These are phyloP conservation scores for Plasmodium chabaudi DNA, from an alignment of 169 alveolate genomes.

Conservation along the genomic window DNA sequence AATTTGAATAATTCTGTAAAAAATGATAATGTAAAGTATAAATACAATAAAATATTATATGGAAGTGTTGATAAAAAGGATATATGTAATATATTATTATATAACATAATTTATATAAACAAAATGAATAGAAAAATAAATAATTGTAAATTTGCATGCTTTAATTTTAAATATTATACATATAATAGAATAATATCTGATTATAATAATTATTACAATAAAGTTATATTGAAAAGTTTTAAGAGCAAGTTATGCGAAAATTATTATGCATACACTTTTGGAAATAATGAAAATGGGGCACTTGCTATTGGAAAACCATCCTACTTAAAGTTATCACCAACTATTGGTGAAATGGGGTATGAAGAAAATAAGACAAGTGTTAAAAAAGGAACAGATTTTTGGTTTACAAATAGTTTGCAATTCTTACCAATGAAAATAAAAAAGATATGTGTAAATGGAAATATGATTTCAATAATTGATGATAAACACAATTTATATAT, in stretches of 20 bases:
- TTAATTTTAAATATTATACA: constrained; percentile 45
- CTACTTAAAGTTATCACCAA: constrained; percentile 62
- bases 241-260: constrained; percentile 55
- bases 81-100: constrained; percentile 52
- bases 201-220: constrained; percentile 43
- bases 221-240: constrained; percentile 50
- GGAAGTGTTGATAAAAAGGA: constrained; percentile 67
- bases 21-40: constrained; percentile 10
- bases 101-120: constrained; percentile 55
- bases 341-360: constrained; percentile 66
- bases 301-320: constrained; percentile 74
- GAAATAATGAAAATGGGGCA: constrained; percentile 64
- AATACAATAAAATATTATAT: constrained; percentile 14
- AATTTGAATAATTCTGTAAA: constrained; percentile 10
- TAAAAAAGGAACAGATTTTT: constrained; percentile 61
- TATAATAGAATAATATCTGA: constrained; percentile 54
- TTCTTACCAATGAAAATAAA: constrained; percentile 53
- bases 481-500: constrained; percentile 61
- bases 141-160: constrained; percentile 51
- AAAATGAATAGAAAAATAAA: constrained; percentile 73
- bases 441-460: constrained; percentile 62
- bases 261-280: constrained; percentile 73
- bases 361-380: constrained; percentile 52
- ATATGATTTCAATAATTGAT: constrained; percentile 63
- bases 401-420: constrained; percentile 75